Conservation (phyloP, 768 basidiomycete genomes). For the Russula sp. region DNA sequence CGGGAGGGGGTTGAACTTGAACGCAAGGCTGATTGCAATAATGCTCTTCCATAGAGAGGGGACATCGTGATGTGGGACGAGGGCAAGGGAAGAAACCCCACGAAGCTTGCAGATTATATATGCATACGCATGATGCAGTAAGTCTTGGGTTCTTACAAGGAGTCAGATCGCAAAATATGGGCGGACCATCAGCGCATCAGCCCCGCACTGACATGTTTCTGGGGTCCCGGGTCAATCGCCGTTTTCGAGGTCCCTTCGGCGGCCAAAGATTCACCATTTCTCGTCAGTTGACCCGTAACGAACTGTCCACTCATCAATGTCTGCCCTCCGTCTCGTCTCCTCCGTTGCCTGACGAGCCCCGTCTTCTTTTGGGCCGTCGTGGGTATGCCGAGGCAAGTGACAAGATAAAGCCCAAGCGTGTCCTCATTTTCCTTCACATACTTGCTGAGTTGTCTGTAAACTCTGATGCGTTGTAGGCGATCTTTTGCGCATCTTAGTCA, state of each 20-base stretch:
- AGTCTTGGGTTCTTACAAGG: too few relatives aligned
- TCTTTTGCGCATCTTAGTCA: slow-evolving; percentile 73
- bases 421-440: not conserved
- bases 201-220: not conserved
- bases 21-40: not conserved
- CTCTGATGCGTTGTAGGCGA: slow-evolving; percentile 46
- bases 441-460: slow-evolving; percentile 8
- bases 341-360: slow-evolving; percentile 56
- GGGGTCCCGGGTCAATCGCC: not conserved
- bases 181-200: too few relatives aligned
- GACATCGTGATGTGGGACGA: not conserved
- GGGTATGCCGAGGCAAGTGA: slow-evolving; percentile 90
- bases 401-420: slow-evolving; percentile 86
- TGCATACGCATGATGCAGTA: too few relatives aligned
- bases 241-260: slow-evolving; percentile 1
- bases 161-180: too few relatives aligned
- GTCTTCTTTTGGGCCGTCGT: slow-evolving; percentile 49
- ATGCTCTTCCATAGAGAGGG: not conserved
- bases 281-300: not conserved
- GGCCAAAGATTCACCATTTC: too few relatives aligned
- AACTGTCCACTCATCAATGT: slow-evolving; percentile 41
- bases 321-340: slow-evolving; percentile 64
- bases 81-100: too few relatives aligned
- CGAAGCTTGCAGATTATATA: too few relatives aligned
- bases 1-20: not conserved